Evolutionary conservation across 495 filamentous ascomycete genomes (phyloP).

Genomic region (Jackrogersella multiformis): DNA sequence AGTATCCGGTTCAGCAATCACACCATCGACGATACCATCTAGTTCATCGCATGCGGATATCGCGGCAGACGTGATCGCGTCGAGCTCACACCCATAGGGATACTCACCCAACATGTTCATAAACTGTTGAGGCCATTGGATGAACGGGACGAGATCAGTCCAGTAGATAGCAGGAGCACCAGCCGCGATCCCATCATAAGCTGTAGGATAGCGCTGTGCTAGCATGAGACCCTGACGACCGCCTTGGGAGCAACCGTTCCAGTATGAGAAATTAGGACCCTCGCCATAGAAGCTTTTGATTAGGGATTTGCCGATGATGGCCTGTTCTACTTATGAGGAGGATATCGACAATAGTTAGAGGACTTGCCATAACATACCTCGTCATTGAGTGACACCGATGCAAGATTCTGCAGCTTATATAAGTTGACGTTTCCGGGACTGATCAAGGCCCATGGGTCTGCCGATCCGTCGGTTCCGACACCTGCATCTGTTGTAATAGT

Average conservation of each 20-base stretch:
- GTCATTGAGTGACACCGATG: background rate
- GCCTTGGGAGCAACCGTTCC: constrained; percentile 53
- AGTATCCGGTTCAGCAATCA: constrained; percentile 40
- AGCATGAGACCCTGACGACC: constrained; percentile 46
- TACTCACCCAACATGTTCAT: constrained; percentile 39
- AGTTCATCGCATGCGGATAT: constrained; percentile 49
- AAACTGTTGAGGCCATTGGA: constrained; percentile 29
- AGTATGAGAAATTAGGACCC: constrained; percentile 51
- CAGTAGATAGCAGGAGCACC: constrained; percentile 48
- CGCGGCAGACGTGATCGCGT: constrained; percentile 42
- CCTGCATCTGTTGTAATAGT: constrained; percentile 46
- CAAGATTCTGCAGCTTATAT: constrained; percentile 37
- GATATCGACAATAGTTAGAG: background rate
- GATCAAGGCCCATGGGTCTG: constrained; percentile 36
- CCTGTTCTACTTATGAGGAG: constrained; percentile 12
- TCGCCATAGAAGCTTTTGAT: constrained; percentile 46
- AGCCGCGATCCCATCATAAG: constrained; percentile 49
- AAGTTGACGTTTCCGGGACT: constrained; percentile 46
- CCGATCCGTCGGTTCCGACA: constrained; percentile 15
- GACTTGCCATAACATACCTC: background rate
- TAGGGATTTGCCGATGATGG: constrained; percentile 46
- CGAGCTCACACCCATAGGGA: constrained; percentile 44
- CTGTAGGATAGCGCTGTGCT: constrained; percentile 49
- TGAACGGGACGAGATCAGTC: constrained; percentile 27
- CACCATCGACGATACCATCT: constrained; percentile 50